Evolutionary conservation across 2,329 filamentous ascomycete genomes (phyloP), one percentile per base, ranked within the genome.

Genomic region (Diaporthe vexans): DNA sequence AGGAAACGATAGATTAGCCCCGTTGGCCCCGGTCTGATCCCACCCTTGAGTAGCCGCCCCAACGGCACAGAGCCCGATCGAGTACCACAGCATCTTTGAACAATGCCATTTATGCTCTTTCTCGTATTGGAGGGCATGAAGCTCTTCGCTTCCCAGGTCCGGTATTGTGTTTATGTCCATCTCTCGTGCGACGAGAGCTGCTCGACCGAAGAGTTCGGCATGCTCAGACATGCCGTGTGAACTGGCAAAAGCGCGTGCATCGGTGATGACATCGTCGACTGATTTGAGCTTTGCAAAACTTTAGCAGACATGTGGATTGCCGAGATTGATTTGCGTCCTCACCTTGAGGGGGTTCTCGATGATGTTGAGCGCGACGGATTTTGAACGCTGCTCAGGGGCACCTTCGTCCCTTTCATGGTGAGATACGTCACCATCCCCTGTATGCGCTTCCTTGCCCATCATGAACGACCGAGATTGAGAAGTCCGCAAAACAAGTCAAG

Each of bases 121-220:
- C 81, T 94, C 93, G 74, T 91, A 85, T 54, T 85, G 85, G 24
- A 96, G 86, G 19, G 86, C 86, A 26, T 87, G 84, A 74, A 91
- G 89, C 79, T 94, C 92, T 88, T 79, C 77, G 0, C 80, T 80
- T 1, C 75, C 70, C 0, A 85, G 86, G 11, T 85, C 84, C 0
- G 93, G 93, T 77, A 33, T 33, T 33, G 29, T 33, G 29, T 33
- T 33, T 33, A 33, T 33, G 29, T 33, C 29, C 29, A 33, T 33
- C 29, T 92, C 90, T 81, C 94, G 93, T 3, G 94, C 94, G 24
- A 95, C 89, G 15, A 96, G 86, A 4, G 94, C 94, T 43, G 93
- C 94, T 78, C 92, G 92, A 69, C 89, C 86, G 70, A 95, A 86
- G 19, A 93, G 80, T 4, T 85, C 83, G 3, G 90, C 83, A 76